These are phyloP conservation scores for Calocera cornea DNA, from an alignment of 768 basidiomycete species.

Conservation along the genomic window DNA sequence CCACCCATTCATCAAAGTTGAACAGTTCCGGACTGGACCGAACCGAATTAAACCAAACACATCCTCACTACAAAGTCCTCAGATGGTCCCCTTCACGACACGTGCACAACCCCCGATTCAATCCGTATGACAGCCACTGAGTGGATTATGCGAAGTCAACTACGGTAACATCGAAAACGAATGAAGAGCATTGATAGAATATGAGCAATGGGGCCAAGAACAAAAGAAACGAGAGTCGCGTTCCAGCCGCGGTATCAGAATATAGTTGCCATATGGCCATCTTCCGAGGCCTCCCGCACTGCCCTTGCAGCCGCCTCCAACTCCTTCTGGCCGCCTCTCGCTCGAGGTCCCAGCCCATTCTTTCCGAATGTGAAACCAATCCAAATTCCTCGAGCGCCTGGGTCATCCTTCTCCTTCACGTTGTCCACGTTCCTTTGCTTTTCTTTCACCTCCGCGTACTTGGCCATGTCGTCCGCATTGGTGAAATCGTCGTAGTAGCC, in stretches of 20 bases:
- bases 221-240: neutral
- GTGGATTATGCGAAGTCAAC: neutral
- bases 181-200: too few species aligned
- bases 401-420: constrained; percentile 77
- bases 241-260: neutral
- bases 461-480: constrained; percentile 86
- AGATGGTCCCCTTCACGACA: too few species aligned
- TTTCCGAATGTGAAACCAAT: constrained; percentile 22
- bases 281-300: neutral
- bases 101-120: too few species aligned
- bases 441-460: constrained; percentile 96
- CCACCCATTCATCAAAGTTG: too few species aligned
- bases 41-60: too few species aligned
- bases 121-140: too few species aligned
- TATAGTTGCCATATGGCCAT: neutral
- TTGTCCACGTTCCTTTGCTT: constrained; percentile 90
- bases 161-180: neutral
- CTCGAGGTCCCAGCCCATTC: constrained; percentile 4
- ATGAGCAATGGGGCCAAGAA: too few species aligned
- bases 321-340: neutral
- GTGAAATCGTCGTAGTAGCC: constrained; percentile 92
- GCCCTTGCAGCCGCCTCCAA: neutral
- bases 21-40: too few species aligned
- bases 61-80: too few species aligned
- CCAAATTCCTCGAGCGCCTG: constrained; percentile 18